phyloP scores from a whole-genome alignment of 2,329 filamentous ascomycete genomes.

The Nothophaeocryptopus gaeumannii region DNA sequence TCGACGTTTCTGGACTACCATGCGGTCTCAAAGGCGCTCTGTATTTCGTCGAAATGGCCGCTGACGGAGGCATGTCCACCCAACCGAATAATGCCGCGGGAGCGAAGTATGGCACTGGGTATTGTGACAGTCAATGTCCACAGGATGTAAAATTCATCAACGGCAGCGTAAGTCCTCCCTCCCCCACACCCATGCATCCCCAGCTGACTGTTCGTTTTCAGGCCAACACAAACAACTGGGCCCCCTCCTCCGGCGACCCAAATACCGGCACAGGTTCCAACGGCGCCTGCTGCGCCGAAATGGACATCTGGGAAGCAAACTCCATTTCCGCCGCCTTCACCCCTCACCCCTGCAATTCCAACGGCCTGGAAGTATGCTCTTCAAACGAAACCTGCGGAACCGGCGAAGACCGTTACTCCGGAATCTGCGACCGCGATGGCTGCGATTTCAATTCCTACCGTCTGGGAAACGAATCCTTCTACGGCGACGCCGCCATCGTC shows the following conservation, averaged over 20 bases:
- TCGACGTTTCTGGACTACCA: slow-evolving; percentile 65
- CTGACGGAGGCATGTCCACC: slow-evolving; percentile 57
- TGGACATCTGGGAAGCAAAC: slow-evolving; percentile 70
- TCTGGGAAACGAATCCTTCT: slow-evolving; percentile 62
- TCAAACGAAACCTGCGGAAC: slow-evolving; percentile 50
- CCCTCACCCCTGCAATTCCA: slow-evolving; percentile 60
- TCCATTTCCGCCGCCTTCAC: slow-evolving; percentile 62
- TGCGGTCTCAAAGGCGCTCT: slow-evolving; percentile 71
- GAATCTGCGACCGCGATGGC: slow-evolving; percentile 65
- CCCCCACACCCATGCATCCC: too few relatives aligned
- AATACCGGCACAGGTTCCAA: slow-evolving; percentile 37
- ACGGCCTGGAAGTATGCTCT: slow-evolving; percentile 40
- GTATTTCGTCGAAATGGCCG: slow-evolving; percentile 63
- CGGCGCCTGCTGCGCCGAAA: slow-evolving; percentile 65
- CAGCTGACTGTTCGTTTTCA: slow-evolving; percentile 8
- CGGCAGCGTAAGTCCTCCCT: slow-evolving; percentile 16
- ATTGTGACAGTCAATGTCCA: slow-evolving; percentile 53
- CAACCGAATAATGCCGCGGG: slow-evolving; percentile 41
- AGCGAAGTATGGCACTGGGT: slow-evolving; percentile 54
- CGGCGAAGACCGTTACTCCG: slow-evolving; percentile 45
- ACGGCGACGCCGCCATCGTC: slow-evolving; percentile 57
- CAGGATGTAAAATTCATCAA: slow-evolving; percentile 35
- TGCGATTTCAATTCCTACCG: slow-evolving; percentile 70
- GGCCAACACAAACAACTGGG: slow-evolving; percentile 48
- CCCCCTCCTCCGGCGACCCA: slow-evolving; percentile 22